Evolutionary conservation across 2,329 filamentous ascomycete genomes (phyloP).

Genomic region (Penicillium paneum): DNA sequence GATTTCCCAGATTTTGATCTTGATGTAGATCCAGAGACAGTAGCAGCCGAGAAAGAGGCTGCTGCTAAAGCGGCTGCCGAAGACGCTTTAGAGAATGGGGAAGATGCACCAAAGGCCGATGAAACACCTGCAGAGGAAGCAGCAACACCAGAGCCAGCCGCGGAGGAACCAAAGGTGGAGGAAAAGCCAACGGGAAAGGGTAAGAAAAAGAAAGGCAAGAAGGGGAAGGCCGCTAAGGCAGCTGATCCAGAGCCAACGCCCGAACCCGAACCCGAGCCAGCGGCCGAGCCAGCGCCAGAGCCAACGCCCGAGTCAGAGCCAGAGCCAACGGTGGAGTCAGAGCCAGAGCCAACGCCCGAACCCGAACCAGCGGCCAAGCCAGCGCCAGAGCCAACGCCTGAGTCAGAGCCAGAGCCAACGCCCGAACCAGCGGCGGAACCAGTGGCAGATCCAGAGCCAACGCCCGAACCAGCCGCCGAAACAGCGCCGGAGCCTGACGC

Average conservation of each 20-base stretch:
- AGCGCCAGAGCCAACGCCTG: neutral
- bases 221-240: slow-evolving; percentile 6
- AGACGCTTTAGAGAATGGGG: slow-evolving; percentile 28
- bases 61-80: slow-evolving; percentile 33
- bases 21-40: slow-evolving; percentile 28
- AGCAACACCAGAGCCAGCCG: neutral
- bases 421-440: slow-evolving; percentile 1
- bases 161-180: slow-evolving; percentile 5
- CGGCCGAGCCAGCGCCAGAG: slow-evolving; percentile 1
- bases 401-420: too few relatives aligned
- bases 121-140: neutral
- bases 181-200: slow-evolving; percentile 2
- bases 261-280: slow-evolving; percentile 9
- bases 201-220: slow-evolving; percentile 19
- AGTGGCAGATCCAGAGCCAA: neutral
- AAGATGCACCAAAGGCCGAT: slow-evolving; percentile 6
- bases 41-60: slow-evolving; percentile 36
- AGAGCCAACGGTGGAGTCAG: too few relatives aligned
- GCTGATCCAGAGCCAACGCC: slow-evolving; percentile 1
- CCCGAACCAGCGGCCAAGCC: slow-evolving; percentile 8
- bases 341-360: neutral
- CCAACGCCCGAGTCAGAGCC: too few relatives aligned
- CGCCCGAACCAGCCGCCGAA: slow-evolving; percentile 6
- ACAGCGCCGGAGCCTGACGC: neutral
- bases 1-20: slow-evolving; percentile 35